Conservation (phyloP, 2,329 filamentous ascomycete species). For the Alternaria gaisen region DNA sequence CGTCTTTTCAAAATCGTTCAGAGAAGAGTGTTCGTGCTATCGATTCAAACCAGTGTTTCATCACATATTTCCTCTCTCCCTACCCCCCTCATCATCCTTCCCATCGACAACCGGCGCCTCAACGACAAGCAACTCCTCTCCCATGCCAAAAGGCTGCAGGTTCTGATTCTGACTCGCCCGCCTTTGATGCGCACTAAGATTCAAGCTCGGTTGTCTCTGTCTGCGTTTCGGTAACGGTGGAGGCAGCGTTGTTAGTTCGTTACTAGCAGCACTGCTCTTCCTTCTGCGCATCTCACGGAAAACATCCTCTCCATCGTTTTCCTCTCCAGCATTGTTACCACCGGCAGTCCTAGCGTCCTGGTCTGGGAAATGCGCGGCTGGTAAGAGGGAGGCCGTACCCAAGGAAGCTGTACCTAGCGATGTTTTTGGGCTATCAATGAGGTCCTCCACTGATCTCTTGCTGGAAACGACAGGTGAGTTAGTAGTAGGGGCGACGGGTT, state of each 20-base stretch:
- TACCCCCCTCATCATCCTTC: constrained; percentile 5
- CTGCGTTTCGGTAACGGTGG: constrained; percentile 61
- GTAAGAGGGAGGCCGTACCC: constrained; percentile 13
- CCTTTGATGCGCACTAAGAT: constrained; percentile 16
- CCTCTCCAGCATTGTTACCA: background rate
- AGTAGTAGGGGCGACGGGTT: constrained; percentile 56
- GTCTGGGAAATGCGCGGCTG: constrained; percentile 11
- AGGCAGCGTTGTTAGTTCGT: constrained; percentile 20
- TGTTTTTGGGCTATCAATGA: constrained; percentile 11
- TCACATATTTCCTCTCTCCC: background rate
- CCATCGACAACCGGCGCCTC: constrained; percentile 31
- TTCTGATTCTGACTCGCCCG: constrained; percentile 11
- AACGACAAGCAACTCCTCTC: constrained; percentile 41
- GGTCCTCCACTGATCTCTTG: constrained; percentile 19
- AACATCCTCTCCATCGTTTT: constrained; percentile 16
- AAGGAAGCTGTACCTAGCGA: constrained; percentile 9
- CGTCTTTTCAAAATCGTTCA: background rate
- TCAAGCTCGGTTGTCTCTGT: constrained; percentile 48
- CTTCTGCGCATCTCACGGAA: constrained; percentile 22
- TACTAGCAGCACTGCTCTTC: constrained; percentile 6
- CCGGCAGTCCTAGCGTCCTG: constrained; percentile 3
- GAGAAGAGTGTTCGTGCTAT: background rate
- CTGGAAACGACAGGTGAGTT: constrained; percentile 4
- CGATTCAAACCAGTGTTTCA: background rate
- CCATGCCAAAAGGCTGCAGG: constrained; percentile 3